phyloP scores from a whole-genome alignment of 2,329 filamentous ascomycete genomes.

The Delphinella strobiligena region DNA sequence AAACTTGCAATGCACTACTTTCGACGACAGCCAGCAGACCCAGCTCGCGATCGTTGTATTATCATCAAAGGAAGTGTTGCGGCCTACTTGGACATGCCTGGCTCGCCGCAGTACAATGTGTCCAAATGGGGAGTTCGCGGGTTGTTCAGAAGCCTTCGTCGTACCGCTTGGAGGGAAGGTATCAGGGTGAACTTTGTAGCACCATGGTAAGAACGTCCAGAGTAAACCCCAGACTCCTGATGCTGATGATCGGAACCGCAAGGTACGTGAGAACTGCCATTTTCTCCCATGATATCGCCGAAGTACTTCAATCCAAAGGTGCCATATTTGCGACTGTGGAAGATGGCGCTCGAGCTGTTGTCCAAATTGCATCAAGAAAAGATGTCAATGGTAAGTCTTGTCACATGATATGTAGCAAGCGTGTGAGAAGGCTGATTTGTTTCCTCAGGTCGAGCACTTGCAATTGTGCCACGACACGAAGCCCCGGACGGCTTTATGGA shows the following conservation, averaged over 20 bases:
- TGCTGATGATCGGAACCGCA: neutral
- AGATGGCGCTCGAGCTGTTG: conserved; percentile 14
- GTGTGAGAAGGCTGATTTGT: neutral
- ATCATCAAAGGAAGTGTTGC: conserved; percentile 39
- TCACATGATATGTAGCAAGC: neutral
- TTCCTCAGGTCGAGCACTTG: conserved; percentile 13
- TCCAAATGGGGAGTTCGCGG: conserved; percentile 21
- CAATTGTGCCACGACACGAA: conserved; percentile 12
- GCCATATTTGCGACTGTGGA: conserved; percentile 14
- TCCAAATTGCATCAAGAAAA: conserved; percentile 14
- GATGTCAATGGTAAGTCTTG: conserved; percentile 13
- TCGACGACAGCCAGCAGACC: conserved; percentile 20
- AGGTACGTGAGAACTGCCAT: conserved; percentile 17
- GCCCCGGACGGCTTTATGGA: conserved; percentile 13
- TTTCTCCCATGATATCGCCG: conserved; percentile 12
- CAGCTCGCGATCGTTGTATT: conserved; percentile 33
- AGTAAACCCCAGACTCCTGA: neutral
- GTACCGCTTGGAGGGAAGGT: neutral
- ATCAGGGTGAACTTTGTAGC: conserved; percentile 2
- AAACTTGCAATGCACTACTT: conserved; percentile 19
- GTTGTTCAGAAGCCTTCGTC: conserved; percentile 5
- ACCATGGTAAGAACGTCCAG: conserved; percentile 1
- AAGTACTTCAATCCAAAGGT: conserved; percentile 8
- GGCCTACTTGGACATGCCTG: conserved; percentile 35
- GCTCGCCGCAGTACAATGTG: conserved; percentile 16